Base-by-base conservation (phyloP, 768 basidiomycete genomes). In the Naganishia kalamii region DNA sequence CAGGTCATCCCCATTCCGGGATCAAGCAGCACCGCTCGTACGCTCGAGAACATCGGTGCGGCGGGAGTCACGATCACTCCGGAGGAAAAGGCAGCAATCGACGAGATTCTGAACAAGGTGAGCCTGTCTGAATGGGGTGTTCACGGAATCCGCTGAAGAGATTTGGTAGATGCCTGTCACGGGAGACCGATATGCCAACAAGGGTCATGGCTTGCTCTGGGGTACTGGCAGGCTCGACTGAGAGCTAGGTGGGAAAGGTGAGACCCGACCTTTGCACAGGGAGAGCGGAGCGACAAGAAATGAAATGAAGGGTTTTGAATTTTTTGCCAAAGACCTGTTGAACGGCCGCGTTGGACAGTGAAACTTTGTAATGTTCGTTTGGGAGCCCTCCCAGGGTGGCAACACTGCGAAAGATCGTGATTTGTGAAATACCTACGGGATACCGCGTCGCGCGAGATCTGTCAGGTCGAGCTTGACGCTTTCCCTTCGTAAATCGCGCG, bases 1-100 rank as follows among this genome's bases (percentile, higher is more conserved):
- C 79, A 82, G 68, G 80, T 83, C 23, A 77, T 84, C 62, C 82
- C 83, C 3, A 78, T 84, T 21, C 83, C 83, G 0, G 83, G 83
- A 19, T 77, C 76, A n/a, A 75, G 72, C 63, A 81, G 80, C 48
- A 73, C 77, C 50, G 73, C 79, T 1, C 79, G 83, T 33, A 81
- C 83, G 17, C 66, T 79, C 41, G 82, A 85, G 69, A 83, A 83
- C 51, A 73, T 81, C 57, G 71, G 72, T n/a, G 81, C 81, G 0
- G 80, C 80, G 33, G 75, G 82, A 37, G 71, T 85, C 30, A 72
- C 69, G 43, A 75, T 86, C 30, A 73, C 79, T 19, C 67, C 75
- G 3, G 75, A 75, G 6, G 85, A 85, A 47, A 46, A 80, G 50
- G 68, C 75, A 52, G 78, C 80, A 59, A 79, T 85, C 47, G 74